phyloP scores from a whole-genome alignment of 2,329 filamentous ascomycete species.

The Lachnellula hyalina region DNA sequence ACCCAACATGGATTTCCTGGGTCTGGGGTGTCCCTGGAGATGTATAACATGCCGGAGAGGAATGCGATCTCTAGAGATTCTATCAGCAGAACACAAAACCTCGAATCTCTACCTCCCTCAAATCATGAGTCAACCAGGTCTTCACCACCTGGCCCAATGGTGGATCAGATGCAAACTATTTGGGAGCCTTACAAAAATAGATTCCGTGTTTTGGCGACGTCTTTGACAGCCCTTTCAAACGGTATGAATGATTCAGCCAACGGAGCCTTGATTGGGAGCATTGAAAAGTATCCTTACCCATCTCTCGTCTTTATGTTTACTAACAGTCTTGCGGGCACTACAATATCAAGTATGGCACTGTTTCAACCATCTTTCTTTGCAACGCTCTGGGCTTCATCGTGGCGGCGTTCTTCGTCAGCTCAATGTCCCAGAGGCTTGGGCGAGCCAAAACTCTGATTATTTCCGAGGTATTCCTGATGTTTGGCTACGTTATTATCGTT shows the following conservation, averaged over 20 bases:
- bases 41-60: neutral
- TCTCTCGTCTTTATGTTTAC: slow-evolving; percentile 2
- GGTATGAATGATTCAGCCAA: slow-evolving; percentile 70
- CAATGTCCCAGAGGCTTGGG: slow-evolving; percentile 55
- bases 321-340: slow-evolving; percentile 46
- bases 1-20: neutral
- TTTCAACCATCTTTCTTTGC: slow-evolving; percentile 74
- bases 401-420: slow-evolving; percentile 60
- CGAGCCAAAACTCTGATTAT: slow-evolving; percentile 57
- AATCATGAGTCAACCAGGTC: neutral
- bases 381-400: slow-evolving; percentile 73
- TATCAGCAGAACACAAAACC: neutral
- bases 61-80: too few relatives aligned
- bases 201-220: slow-evolving; percentile 60
- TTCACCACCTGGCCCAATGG: neutral
- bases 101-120: neutral
- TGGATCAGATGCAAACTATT: slow-evolving; percentile 7
- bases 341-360: slow-evolving; percentile 65
- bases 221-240: slow-evolving; percentile 58
- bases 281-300: slow-evolving; percentile 50
- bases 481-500: slow-evolving; percentile 59
- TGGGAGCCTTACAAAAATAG: slow-evolving; percentile 55
- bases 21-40: neutral
- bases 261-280: slow-evolving; percentile 73
- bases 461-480: slow-evolving; percentile 48